Conservation (phyloP, 768 basidiomycete genomes). For the Coprinellus aureogranulatus region DNA sequence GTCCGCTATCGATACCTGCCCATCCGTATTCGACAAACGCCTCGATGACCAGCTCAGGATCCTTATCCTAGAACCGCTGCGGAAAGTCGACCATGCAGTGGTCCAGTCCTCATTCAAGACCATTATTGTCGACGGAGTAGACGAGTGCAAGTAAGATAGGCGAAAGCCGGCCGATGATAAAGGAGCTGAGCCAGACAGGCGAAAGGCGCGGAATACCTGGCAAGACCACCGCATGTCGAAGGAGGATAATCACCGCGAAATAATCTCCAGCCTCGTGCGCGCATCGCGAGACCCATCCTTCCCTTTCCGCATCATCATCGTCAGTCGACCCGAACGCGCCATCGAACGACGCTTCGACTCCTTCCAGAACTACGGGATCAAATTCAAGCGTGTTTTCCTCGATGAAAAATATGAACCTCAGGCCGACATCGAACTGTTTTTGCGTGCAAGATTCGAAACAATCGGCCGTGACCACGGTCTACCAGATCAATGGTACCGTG, state of each 20-base stretch:
- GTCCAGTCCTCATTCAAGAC: background rate
- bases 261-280: background rate
- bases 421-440: too few species aligned
- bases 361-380: background rate
- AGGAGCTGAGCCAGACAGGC: too few species aligned
- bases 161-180: too few species aligned
- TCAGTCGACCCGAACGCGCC: background rate
- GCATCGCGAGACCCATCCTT: background rate
- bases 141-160: background rate
- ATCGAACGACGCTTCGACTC: background rate
- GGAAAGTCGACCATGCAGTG: background rate
- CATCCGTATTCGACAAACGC: too few species aligned
- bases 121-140: background rate
- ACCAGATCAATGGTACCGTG: too few species aligned
- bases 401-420: background rate
- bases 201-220: background rate
- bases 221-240: background rate
- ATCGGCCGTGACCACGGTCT: too few species aligned
- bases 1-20: too few species aligned
- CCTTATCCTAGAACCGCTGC: background rate
- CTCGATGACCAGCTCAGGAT: too few species aligned
- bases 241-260: background rate
- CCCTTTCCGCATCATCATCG: background rate
- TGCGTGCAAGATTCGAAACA: too few species aligned
- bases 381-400: background rate